A percentile compares a stretch with the other conserved stretches of the same genome.
phyloP scores from a whole-genome alignment of 495 filamentous ascomycete genomes.

The Xylaria curta region DNA sequence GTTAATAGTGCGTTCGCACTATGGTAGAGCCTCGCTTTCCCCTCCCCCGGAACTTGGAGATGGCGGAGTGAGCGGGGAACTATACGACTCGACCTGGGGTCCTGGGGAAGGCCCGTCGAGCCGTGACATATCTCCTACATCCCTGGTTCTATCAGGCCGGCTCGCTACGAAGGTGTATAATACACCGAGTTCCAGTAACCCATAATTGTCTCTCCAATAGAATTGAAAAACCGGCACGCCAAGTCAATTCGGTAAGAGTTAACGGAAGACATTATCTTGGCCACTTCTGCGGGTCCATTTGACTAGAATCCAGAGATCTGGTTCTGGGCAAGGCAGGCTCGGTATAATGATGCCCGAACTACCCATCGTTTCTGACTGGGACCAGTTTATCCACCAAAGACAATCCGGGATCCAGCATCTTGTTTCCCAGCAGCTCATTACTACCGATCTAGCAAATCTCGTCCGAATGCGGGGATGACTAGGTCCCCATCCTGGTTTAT shows the following conservation, averaged over 20 bases:
- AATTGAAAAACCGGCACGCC: neutral
- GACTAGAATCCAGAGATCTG: neutral
- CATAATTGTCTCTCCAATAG: neutral
- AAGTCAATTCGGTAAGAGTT: neutral
- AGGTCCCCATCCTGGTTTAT: neutral
- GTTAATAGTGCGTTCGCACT: neutral
- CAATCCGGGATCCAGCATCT: neutral
- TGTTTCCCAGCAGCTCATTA: neutral
- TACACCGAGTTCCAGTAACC: neutral
- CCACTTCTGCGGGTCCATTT: neutral
- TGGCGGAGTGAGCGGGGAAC: constrained; percentile 19
- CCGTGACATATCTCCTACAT: neutral
- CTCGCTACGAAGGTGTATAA: neutral
- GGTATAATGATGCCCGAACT: constrained; percentile 26
- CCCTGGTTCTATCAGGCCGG: neutral
- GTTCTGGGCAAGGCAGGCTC: neutral
- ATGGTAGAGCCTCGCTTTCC: neutral
- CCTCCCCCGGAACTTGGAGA: constrained; percentile 2
- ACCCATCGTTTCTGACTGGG: neutral
- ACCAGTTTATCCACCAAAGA: constrained; percentile 32
- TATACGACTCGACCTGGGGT: neutral
- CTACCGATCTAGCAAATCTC: neutral
- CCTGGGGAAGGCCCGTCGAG: constrained; percentile 3
- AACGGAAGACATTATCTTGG: neutral
- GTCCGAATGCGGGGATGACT: constrained; percentile 11